phyloP scores from a whole-genome alignment of 1,284 basidiomycete species.

The Takashimella koratensis region DNA sequence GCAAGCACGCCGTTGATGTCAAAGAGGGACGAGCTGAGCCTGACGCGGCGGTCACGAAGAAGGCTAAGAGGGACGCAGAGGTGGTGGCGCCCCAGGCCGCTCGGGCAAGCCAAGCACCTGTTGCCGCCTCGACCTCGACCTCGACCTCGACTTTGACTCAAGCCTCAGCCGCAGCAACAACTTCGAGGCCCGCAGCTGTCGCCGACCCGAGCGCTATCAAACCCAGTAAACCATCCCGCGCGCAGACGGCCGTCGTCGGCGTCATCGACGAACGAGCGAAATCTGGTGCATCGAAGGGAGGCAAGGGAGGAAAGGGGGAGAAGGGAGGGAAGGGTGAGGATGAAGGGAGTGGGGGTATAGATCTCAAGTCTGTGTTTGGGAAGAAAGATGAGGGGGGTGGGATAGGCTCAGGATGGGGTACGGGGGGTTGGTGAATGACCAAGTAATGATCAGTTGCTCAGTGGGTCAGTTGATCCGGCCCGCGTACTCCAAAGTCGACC shows the following conservation, averaged over 20 bases:
- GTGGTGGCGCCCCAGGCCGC: no score
- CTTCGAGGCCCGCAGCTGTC: not conserved
- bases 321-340: conserved; percentile 13
- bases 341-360: conserved; percentile 13
- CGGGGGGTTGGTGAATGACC: conserved; percentile 36
- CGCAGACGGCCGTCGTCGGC: conserved; percentile 27
- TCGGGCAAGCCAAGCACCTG: not conserved
- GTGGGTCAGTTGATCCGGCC: no score
- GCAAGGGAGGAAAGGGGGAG: conserved; percentile 3
- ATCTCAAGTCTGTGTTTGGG: conserved; percentile 20
- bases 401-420: conserved; percentile 21
- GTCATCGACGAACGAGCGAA: conserved; percentile 22
- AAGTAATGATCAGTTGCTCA: no score
- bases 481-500: no score
- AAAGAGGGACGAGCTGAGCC: no score
- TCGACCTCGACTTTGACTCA: not conserved
- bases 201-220: conserved; percentile 4
- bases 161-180: no score
- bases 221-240: conserved; percentile 7
- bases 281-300: conserved; percentile 4
- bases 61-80: not conserved
- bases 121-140: not conserved
- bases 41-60: not conserved
- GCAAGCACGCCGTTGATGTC: not conserved
- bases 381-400: conserved; percentile 2